Percentiles rank a stretch among this genome's conserved stretches.
Conservation (phyloP, 2,329 filamentous ascomycete species). For the Hysterium pulicare region DNA sequence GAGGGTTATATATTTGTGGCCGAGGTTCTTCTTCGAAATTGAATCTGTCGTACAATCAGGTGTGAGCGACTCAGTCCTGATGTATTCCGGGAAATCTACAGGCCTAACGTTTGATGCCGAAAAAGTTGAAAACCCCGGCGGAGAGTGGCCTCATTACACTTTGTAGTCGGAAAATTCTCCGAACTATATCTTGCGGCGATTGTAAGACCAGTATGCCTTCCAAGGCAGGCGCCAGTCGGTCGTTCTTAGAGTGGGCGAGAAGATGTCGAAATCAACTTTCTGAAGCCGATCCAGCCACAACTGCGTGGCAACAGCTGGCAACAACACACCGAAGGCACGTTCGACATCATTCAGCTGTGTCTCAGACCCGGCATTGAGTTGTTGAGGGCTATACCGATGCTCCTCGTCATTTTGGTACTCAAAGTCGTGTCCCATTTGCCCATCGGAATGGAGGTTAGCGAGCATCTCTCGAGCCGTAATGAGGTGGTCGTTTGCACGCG, state of each 20-base stretch:
- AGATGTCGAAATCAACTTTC: slow-evolving; percentile 79
- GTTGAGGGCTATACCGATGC: slow-evolving; percentile 47
- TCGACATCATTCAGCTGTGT: slow-evolving; percentile 54
- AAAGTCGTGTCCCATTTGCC: slow-evolving; percentile 78
- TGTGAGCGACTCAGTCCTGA: too few relatives aligned
- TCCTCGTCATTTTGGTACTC: slow-evolving; percentile 81
- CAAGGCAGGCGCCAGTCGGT: slow-evolving; percentile 84
- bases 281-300: slow-evolving; percentile 78
- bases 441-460: slow-evolving; percentile 69
- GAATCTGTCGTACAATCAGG: too few relatives aligned
- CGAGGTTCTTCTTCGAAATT: too few relatives aligned
- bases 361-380: slow-evolving; percentile 34
- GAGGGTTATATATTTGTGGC: too few relatives aligned
- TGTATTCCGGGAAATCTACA: too few relatives aligned
- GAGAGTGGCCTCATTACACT: too few relatives aligned
- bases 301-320: slow-evolving; percentile 74
- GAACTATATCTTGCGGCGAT: slow-evolving; percentile 46
- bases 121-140: too few relatives aligned
- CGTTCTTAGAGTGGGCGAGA: slow-evolving; percentile 59
- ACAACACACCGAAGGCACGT: slow-evolving; percentile 71
- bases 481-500: slow-evolving; percentile 89
- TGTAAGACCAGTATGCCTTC: slow-evolving; percentile 64
- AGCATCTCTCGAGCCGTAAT: slow-evolving; percentile 94
- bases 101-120: too few relatives aligned
- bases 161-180: too few relatives aligned